Evolutionary conservation across 176 grass and related monocot genomes (phyloP).

Genomic region (Oropetium thomaeum): DNA sequence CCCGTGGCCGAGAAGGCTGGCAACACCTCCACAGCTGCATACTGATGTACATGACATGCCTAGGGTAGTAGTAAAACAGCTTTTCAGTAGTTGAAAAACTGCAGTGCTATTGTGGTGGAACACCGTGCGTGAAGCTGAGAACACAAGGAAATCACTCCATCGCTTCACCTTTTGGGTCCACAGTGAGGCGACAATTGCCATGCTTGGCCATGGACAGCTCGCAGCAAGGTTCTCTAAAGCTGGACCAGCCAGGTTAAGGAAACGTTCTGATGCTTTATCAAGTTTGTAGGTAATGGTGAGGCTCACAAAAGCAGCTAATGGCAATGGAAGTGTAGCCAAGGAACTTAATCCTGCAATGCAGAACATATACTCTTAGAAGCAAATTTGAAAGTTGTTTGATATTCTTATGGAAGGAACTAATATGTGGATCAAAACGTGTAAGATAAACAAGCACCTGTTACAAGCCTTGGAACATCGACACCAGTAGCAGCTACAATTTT

Average conservation of each 20-base stretch:
- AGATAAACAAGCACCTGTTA: conserved; percentile 64
- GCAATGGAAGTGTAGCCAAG: conserved; percentile 77
- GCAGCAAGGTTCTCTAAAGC: conserved; percentile 91
- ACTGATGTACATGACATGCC: conserved; percentile 60
- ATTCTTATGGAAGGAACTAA: neutral
- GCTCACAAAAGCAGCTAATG: conserved; percentile 91
- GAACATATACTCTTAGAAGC: conserved; percentile 1
- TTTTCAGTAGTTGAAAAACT: conserved; percentile 81
- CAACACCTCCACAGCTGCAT: conserved; percentile 63
- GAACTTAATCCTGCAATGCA: conserved; percentile 73
- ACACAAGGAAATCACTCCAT: conserved; percentile 86
- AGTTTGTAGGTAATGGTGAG: conserved; percentile 98
- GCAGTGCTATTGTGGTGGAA: conserved; percentile 94
- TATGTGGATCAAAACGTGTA: conserved; percentile 7
- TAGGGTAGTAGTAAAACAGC: conserved; percentile 71
- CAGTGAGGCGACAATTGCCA: conserved; percentile 88
- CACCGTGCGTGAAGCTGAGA: conserved; percentile 91
- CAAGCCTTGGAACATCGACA: conserved; percentile 89
- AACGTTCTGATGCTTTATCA: conserved; percentile 90
- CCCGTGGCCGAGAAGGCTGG: conserved; percentile 89
- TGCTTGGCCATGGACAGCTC: conserved; percentile 98
- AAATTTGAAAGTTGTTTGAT: conserved; percentile 11
- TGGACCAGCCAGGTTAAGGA: conserved; percentile 94
- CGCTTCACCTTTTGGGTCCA: conserved; percentile 98
- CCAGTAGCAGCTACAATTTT: conserved; percentile 93